Evolutionary conservation across 257 asterid genomes (phyloP), one percentile per base, ranked within the genome.

Genomic region (Cordia subcordata): DNA sequence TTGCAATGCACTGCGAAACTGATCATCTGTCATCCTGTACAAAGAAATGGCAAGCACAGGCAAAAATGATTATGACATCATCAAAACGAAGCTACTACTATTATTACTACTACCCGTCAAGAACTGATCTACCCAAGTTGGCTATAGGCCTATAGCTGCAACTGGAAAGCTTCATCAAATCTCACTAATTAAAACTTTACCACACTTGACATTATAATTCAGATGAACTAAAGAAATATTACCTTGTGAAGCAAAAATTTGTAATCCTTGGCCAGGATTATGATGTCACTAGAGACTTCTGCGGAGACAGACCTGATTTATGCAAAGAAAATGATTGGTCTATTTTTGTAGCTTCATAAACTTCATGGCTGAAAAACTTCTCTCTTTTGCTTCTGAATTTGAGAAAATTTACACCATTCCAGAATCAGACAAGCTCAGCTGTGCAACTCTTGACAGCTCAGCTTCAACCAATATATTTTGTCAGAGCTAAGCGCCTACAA

Each of bases 171-270:
- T n/a, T n/a, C n/a, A n/a, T n/a, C 33, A 0, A 49, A 55, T 22
- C 19, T 3, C 45, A 38, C 0, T 12, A 14, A 53, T 53, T 53
- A 23, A 4, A 20, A 20, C 9, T 21, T 38, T 2, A 20, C 37
- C 20, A 4, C 10, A 53, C 27, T 9, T 20, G 4, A 11, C 17
- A 0, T 20, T 4, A 11, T 53, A 5, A 20, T 10, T 10, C n/a
- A 52, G 13, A 52, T 21, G 14, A 19, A 52, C 12, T 21, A 13
- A 20, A 19, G 13, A 20, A 53, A 33, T 17, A 59, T 71, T 65
- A 85, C 94, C 91, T 85, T 85, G 57, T 85, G 95, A 67, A 85
- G 88, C 61, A 81, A 53, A 55, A 81, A 85, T 77, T 83, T 77
- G 68, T 69, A 71, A 23, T 86, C 95, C 23, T 79, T 81, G 13